phyloP scores from a whole-genome alignment of 2,329 filamentous ascomycete species.

The Cercospora zeina region DNA sequence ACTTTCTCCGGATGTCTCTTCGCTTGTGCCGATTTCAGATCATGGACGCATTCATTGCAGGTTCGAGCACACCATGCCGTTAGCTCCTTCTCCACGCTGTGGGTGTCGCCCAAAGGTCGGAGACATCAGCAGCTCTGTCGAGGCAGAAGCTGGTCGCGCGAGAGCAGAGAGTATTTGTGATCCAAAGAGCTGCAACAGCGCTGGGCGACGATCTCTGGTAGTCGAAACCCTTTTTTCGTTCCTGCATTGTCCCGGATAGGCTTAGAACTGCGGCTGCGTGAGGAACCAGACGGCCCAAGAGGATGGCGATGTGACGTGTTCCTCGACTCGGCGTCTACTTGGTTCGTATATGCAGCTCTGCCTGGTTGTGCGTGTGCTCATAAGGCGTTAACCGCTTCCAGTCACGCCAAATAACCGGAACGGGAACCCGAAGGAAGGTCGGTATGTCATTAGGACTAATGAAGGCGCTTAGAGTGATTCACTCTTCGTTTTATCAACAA shows the following conservation, averaged over 20 bases:
- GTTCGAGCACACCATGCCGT: neutral
- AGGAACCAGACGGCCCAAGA: neutral
- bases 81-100: neutral
- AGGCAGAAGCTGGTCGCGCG: neutral
- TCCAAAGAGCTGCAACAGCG: neutral
- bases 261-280: neutral
- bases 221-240: neutral
- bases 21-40: neutral
- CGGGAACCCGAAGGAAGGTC: neutral
- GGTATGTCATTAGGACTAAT: neutral
- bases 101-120: neutral
- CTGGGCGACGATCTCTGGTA: neutral
- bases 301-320: neutral
- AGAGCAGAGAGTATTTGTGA: neutral
- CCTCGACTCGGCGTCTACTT: neutral
- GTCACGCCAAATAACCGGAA: neutral
- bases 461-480: neutral
- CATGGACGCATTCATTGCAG: neutral
- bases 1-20: neutral
- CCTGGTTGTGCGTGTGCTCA: neutral
- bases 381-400: neutral
- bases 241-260: neutral
- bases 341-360: neutral
- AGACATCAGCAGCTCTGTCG: neutral
- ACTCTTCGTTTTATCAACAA: neutral